Evolutionary conservation across 495 filamentous ascomycete species (phyloP).

Genomic region (Penicillium psychrofluorescens): DNA sequence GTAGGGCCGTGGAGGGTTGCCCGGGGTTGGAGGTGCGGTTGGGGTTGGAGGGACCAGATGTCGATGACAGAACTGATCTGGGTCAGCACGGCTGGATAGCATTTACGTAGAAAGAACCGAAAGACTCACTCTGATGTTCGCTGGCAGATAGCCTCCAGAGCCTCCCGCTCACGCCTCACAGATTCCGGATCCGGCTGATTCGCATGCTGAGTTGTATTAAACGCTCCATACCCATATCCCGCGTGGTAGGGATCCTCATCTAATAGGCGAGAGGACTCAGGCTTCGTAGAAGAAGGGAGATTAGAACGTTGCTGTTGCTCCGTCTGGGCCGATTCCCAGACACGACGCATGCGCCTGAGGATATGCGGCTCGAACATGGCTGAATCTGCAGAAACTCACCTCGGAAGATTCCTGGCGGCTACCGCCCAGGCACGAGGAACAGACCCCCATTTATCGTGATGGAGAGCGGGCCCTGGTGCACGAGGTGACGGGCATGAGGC

Average conservation of each 20-base stretch:
- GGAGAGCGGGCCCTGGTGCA: slow-evolving; percentile 7
- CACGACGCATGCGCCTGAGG: background rate
- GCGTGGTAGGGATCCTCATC: slow-evolving; percentile 46
- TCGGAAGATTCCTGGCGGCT: slow-evolving; percentile 36
- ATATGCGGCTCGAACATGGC: too few species aligned
- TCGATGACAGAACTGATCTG: slow-evolving; percentile 36
- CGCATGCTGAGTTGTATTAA: slow-evolving; percentile 28
- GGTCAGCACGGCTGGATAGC: background rate
- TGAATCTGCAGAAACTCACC: slow-evolving; percentile 23
- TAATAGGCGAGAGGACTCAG: slow-evolving; percentile 45
- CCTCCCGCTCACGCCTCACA: slow-evolving; percentile 44
- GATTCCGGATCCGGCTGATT: slow-evolving; percentile 44
- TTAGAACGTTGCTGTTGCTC: slow-evolving; percentile 9
- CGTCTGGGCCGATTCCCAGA: background rate
- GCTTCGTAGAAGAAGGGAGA: slow-evolving; percentile 14
- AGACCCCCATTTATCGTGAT: slow-evolving; percentile 39
- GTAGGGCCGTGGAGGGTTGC: slow-evolving; percentile 32
- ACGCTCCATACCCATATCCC: slow-evolving; percentile 40
- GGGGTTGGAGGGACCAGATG: slow-evolving; percentile 44
- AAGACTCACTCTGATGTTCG: slow-evolving; percentile 42
- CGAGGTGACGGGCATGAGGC: slow-evolving; percentile 19
- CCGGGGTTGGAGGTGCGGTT: slow-evolving; percentile 40
- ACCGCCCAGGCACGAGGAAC: slow-evolving; percentile 44
- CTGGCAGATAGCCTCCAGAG: slow-evolving; percentile 46
- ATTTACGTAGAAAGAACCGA: background rate